phyloP scores from a whole-genome alignment of 345 rosid species.

The Diplotaxis tenuifolia region DNA sequence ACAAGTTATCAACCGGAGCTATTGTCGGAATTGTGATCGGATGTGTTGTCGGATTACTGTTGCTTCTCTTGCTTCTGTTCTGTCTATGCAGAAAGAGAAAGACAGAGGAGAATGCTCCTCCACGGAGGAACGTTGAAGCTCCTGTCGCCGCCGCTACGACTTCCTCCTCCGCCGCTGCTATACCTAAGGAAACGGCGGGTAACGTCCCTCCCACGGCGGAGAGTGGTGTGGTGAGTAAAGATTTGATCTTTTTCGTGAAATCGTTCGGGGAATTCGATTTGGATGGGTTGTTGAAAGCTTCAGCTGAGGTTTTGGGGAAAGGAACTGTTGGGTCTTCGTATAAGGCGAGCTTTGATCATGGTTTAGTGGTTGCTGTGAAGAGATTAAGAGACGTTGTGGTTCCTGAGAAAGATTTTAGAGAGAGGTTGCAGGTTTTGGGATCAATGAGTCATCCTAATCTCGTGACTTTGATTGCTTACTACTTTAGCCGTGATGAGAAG shows the following conservation, averaged over 20 bases:
- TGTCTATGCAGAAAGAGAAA: constrained; percentile 48
- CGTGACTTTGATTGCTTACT: constrained; percentile 57
- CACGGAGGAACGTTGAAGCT: constrained; percentile 35
- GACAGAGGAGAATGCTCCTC: constrained; percentile 22
- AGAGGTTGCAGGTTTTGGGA: constrained; percentile 73
- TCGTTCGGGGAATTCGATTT: constrained; percentile 54
- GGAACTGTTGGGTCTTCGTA: constrained; percentile 89
- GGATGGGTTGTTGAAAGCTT: constrained; percentile 89
- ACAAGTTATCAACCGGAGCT: constrained; percentile 57
- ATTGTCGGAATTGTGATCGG: constrained; percentile 73
- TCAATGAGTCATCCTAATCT: constrained; percentile 68
- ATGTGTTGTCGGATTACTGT: constrained; percentile 45
- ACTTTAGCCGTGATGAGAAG: constrained; percentile 57
- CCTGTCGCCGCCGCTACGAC: constrained; percentile 37
- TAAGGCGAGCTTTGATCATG: constrained; percentile 74
- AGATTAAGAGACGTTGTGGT: constrained; percentile 73
- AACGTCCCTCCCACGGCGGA: constrained; percentile 12
- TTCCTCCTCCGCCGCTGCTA: constrained; percentile 13
- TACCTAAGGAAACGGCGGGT: constrained; percentile 34
- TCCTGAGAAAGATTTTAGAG: constrained; percentile 65
- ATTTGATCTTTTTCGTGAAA: constrained; percentile 66
- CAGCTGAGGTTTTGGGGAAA: constrained; percentile 94
- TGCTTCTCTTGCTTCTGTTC: constrained; percentile 47
- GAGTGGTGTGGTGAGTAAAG: constrained; percentile 40
- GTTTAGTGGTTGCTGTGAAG: constrained; percentile 76